Percentiles rank a stretch among this genome's conserved stretches.
Conservation (phyloP, 345 rosid genomes). For the Brassica cretica region DNA sequence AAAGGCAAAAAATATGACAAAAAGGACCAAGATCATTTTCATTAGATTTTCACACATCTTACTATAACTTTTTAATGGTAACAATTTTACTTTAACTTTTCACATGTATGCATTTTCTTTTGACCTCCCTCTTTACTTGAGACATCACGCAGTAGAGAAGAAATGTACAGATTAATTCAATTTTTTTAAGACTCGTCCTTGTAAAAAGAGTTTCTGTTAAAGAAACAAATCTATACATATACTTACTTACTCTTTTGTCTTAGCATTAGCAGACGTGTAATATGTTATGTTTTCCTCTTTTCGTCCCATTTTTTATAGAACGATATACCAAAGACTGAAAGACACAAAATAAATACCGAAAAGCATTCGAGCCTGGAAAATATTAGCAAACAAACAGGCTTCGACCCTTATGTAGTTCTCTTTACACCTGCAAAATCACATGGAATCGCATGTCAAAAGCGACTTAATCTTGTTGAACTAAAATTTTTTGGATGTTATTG, state of each 20-base stretch:
- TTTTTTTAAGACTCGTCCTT: neutral
- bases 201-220: neutral
- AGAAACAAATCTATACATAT: neutral
- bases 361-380: constrained; percentile 22
- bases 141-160: neutral
- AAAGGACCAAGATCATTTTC: neutral
- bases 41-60: neutral
- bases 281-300: constrained; percentile 12
- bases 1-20: too few relatives aligned
- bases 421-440: constrained; percentile 24
- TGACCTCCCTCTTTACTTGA: neutral
- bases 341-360: constrained; percentile 13
- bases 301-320: neutral
- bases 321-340: constrained; percentile 5
- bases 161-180: neutral
- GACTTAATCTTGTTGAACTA: neutral
- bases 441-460: constrained; percentile 10
- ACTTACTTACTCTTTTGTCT: neutral
- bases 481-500: neutral
- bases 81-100: neutral
- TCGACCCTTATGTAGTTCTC: neutral
- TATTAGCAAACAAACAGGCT: constrained; percentile 21
- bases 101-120: neutral
- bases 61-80: neutral
- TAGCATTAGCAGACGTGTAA: constrained; percentile 8